A percentile compares a stretch with the other conserved stretches of the same genome.
Evolutionary conservation across 371 early-diverging fungal species (phyloP).

Genomic region (Gilbertella persicaria): DNA sequence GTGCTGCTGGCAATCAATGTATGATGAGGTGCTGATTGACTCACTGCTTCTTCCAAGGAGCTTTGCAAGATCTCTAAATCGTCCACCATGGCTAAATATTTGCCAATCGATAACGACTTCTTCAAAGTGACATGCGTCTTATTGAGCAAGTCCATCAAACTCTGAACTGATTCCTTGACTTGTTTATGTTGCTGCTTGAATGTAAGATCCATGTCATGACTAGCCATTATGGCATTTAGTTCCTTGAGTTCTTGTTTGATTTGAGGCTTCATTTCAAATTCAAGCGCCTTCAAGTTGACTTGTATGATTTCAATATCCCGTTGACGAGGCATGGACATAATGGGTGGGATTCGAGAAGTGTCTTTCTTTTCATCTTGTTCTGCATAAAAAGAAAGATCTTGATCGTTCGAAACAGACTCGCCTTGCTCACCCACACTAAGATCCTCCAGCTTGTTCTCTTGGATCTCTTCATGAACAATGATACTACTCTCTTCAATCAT

Average conservation of each 20-base stretch:
- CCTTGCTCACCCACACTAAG: neutral
- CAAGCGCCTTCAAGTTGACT: neutral
- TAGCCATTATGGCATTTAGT: slow-evolving; percentile 10
- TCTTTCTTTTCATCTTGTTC: neutral
- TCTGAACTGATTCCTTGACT: slow-evolving; percentile 17
- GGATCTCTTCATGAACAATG: neutral
- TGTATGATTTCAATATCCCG: slow-evolving; percentile 8
- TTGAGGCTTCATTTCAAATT: slow-evolving; percentile 17
- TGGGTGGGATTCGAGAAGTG: neutral
- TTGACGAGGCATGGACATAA: slow-evolving; percentile 13
- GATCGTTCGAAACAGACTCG: neutral
- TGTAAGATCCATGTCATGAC: slow-evolving; percentile 16
- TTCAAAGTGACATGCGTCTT: slow-evolving; percentile 28
- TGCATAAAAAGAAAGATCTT: too few relatives aligned
- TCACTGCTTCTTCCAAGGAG: slow-evolving; percentile 44
- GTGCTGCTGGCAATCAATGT: slow-evolving; percentile 19
- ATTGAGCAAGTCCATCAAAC: slow-evolving; percentile 13
- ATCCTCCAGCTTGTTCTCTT: too few relatives aligned
- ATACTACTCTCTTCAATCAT: neutral
- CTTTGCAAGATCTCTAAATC: slow-evolving; percentile 42
- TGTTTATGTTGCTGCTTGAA: slow-evolving; percentile 23
- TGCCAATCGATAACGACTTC: slow-evolving; percentile 27
- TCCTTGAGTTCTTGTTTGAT: slow-evolving; percentile 16
- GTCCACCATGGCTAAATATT: slow-evolving; percentile 33
- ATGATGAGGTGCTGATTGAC: slow-evolving; percentile 23